Evolutionary conservation across 306 rosid species (phyloP).

Genomic region (Datisca glomerata): DNA sequence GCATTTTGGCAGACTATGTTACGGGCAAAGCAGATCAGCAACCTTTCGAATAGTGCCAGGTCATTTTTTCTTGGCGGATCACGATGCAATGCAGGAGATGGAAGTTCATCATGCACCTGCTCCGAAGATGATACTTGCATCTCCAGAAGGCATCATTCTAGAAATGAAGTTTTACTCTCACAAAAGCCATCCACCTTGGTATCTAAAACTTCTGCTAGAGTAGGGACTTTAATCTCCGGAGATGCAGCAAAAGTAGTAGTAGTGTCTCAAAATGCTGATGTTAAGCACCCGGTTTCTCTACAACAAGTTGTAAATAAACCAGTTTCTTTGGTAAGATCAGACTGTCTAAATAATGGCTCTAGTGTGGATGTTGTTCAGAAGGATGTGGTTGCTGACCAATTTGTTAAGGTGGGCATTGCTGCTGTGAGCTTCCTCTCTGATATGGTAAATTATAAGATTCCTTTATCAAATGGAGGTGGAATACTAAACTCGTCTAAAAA

Average conservation of each 20-base stretch:
- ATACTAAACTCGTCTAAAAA: constrained; percentile 34
- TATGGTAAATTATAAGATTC: constrained; percentile 46
- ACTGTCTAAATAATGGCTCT: constrained; percentile 36
- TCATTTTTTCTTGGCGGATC: constrained; percentile 61
- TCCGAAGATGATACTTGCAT: constrained; percentile 70
- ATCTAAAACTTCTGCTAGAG: constrained; percentile 29
- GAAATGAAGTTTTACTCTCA: constrained; percentile 26
- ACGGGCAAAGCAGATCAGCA: constrained; percentile 64
- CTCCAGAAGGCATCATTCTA: constrained; percentile 37
- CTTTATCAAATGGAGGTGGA: constrained; percentile 54
- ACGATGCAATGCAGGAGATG: constrained; percentile 55
- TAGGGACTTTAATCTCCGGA: constrained; percentile 30
- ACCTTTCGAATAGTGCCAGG: constrained; percentile 72
- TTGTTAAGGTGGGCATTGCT: constrained; percentile 69
- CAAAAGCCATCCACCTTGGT: constrained; percentile 40
- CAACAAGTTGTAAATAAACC: constrained; percentile 27
- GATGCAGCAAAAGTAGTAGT: constrained; percentile 22
- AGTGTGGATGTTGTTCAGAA: constrained; percentile 24
- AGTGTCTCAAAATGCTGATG: constrained; percentile 27
- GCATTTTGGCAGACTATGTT: constrained; percentile 46
- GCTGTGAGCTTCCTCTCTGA: constrained; percentile 75
- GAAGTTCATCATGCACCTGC: constrained; percentile 68
- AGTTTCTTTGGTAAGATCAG: constrained; percentile 28
- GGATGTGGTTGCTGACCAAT: constrained; percentile 39
- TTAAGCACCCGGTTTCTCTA: constrained; percentile 19